A percentile compares a stretch with the other conserved stretches of the same genome.
These are phyloP conservation scores for Phytophthora podocarpi DNA, from an alignment of 352 stramenopile genomes.

Conservation along the genomic window DNA sequence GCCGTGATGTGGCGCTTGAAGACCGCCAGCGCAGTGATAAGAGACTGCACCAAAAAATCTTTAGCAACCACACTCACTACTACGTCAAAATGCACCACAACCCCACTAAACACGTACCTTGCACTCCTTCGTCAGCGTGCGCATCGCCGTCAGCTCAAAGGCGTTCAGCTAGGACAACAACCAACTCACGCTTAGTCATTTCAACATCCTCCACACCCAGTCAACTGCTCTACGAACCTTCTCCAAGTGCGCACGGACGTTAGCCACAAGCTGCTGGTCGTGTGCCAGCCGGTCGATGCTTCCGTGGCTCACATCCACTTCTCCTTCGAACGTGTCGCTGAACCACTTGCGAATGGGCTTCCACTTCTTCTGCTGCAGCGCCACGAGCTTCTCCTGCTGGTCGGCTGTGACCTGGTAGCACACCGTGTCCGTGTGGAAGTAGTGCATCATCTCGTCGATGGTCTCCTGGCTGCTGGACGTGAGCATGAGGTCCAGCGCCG, in stretches of 20 bases:
- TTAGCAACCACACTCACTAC: not conserved
- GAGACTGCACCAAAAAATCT: constrained; percentile 43
- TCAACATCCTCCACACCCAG: not conserved
- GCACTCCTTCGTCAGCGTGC: constrained; percentile 84
- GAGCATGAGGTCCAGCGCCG: constrained; percentile 68
- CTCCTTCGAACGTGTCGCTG: constrained; percentile 64
- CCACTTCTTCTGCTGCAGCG: constrained; percentile 88
- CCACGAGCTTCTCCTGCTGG: constrained; percentile 83
- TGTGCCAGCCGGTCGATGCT: constrained; percentile 73
- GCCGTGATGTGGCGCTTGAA: constrained; percentile 85
- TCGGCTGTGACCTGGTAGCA: constrained; percentile 86
- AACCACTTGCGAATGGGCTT: constrained; percentile 87
- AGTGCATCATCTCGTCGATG: constrained; percentile 86
- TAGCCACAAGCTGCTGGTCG: constrained; percentile 60
- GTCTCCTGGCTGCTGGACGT: constrained; percentile 63
- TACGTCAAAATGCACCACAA: not conserved
- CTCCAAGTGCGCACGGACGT: constrained; percentile 66
- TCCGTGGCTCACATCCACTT: constrained; percentile 84
- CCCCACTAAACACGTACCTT: constrained; percentile 50
- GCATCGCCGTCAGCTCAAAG: constrained; percentile 80
- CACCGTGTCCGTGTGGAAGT: constrained; percentile 89
- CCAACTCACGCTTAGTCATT: not conserved
- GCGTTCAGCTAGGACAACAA: constrained; percentile 52
- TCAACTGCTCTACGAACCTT: constrained; percentile 36
- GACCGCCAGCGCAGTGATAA: constrained; percentile 83